Conservation (phyloP, 352 stramenopile genomes). For the Globisporangium paroecandrum region DNA sequence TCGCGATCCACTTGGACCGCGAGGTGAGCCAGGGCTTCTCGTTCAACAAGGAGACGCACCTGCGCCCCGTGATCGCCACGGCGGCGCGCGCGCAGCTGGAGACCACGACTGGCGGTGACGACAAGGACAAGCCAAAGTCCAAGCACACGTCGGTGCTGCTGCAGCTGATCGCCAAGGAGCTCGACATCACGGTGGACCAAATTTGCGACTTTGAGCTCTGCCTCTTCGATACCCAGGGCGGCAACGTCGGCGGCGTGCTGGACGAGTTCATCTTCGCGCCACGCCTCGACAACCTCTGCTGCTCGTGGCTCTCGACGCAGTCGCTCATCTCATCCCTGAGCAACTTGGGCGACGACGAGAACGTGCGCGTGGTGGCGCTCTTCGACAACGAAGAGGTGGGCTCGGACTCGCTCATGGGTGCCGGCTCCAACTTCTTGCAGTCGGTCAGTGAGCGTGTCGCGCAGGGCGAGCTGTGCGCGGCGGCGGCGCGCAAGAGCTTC, state of each 20-base stretch:
- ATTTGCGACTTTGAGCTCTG: slow-evolving; percentile 97
- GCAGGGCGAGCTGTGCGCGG: slow-evolving; percentile 48
- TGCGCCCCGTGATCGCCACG: slow-evolving; percentile 91
- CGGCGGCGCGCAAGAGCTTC: slow-evolving; percentile 66
- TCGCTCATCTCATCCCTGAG: slow-evolving; percentile 79
- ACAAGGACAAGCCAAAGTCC: slow-evolving; percentile 52
- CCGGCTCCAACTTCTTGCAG: slow-evolving; percentile 79
- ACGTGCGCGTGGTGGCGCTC: slow-evolving; percentile 92
- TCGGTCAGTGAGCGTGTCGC: slow-evolving; percentile 59
- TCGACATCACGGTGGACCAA: slow-evolving; percentile 76
- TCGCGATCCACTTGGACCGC: slow-evolving; percentile 97
- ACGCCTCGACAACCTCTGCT: slow-evolving; percentile 97
- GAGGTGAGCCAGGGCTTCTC: slow-evolving; percentile 87
- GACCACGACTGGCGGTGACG: slow-evolving; percentile 35
- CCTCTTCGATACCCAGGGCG: slow-evolving; percentile 95
- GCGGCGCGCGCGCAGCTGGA: slow-evolving; percentile 85
- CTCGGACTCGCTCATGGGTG: slow-evolving; percentile 84
- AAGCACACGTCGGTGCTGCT: slow-evolving; percentile 93
- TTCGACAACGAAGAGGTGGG: slow-evolving; percentile 99
- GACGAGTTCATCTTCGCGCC: slow-evolving; percentile 96
- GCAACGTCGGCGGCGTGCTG: slow-evolving; percentile 87
- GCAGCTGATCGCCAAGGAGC: slow-evolving; percentile 89
- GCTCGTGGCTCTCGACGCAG: slow-evolving; percentile 91
- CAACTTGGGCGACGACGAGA: slow-evolving; percentile 64
- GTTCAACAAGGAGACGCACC: slow-evolving; percentile 97